phyloP scores from a whole-genome alignment of 805 yeast genomes.

The Teunomyces tritomae region DNA sequence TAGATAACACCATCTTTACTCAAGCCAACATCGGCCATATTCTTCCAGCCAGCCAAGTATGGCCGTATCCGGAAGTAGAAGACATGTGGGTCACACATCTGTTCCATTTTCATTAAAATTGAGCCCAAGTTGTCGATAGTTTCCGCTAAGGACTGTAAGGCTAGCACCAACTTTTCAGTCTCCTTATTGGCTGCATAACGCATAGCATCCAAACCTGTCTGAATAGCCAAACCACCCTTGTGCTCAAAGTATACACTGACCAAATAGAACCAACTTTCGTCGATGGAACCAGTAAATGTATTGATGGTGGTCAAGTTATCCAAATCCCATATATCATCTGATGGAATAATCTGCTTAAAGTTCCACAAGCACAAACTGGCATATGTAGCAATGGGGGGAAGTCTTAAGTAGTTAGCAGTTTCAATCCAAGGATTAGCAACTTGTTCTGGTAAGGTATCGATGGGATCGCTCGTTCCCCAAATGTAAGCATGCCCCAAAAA shows the following conservation, averaged over 20 bases:
- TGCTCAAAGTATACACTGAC: slow-evolving; percentile 85
- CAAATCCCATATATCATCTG: slow-evolving; percentile 46
- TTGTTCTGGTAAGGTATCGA: slow-evolving; percentile 60
- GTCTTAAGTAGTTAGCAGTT: slow-evolving; percentile 56
- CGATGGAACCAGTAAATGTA: slow-evolving; percentile 87
- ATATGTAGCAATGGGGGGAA: slow-evolving; percentile 87
- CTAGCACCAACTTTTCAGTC: slow-evolving; percentile 34
- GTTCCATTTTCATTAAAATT: slow-evolving; percentile 78
- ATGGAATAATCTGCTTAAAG: slow-evolving; percentile 59
- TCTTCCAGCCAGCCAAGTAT: slow-evolving; percentile 90
- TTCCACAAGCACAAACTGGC: slow-evolving; percentile 90
- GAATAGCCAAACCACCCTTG: slow-evolving; percentile 71
- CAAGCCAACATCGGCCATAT: slow-evolving; percentile 84
- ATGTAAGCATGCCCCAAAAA: slow-evolving; percentile 86
- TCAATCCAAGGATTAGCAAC: slow-evolving; percentile 69
- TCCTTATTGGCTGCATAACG: slow-evolving; percentile 50
- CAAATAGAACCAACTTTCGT: slow-evolving; percentile 91
- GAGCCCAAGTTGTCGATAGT: slow-evolving; percentile 71
- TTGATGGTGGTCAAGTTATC: slow-evolving; percentile 73
- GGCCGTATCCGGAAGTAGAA: slow-evolving; percentile 87
- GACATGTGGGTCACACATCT: slow-evolving; percentile 91
- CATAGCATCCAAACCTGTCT: slow-evolving; percentile 66
- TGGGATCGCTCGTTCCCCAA: slow-evolving; percentile 73
- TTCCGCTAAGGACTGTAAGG: slow-evolving; percentile 68
- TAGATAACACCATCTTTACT: slow-evolving; percentile 68